These are phyloP conservation scores for Sporothrix schenckii DNA, from an alignment of 2,329 filamentous ascomycete species.

Conservation along the genomic window DNA sequence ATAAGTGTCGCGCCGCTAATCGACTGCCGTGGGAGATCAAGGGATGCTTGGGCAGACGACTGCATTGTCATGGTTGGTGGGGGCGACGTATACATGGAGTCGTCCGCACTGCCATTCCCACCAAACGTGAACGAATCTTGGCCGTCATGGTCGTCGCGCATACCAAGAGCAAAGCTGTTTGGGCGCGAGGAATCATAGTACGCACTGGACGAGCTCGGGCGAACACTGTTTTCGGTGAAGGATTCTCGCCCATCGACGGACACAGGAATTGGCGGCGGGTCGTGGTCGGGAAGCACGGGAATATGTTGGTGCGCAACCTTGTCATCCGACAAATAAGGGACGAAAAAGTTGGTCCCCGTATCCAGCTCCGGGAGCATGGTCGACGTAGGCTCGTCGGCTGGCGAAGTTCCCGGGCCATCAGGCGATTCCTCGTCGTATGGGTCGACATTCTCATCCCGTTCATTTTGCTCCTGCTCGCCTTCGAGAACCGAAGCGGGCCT, in stretches of 20 bases:
- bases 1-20: slow-evolving; percentile 45
- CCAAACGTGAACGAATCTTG: slow-evolving; percentile 49
- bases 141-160: slow-evolving; percentile 45
- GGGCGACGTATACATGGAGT: slow-evolving; percentile 15
- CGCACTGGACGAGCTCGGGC: slow-evolving; percentile 45
- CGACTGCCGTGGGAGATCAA: slow-evolving; percentile 49
- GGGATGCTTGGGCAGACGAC: slow-evolving; percentile 53
- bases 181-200: slow-evolving; percentile 51
- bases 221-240: slow-evolving; percentile 42
- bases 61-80: slow-evolving; percentile 48
- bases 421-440: background rate
- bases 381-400: slow-evolving; percentile 33
- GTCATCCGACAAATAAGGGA: slow-evolving; percentile 51
- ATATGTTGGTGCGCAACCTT: slow-evolving; percentile 29
- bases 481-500: slow-evolving; percentile 40
- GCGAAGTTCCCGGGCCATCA: slow-evolving; percentile 43
- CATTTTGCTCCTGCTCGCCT: slow-evolving; percentile 26
- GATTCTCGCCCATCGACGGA: slow-evolving; percentile 34
- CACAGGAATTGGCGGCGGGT: slow-evolving; percentile 54
- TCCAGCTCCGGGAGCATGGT: slow-evolving; percentile 55
- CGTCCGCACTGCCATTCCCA: slow-evolving; percentile 37
- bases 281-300: slow-evolving; percentile 51
- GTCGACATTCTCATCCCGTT: slow-evolving; percentile 12
- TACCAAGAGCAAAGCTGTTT: slow-evolving; percentile 47
- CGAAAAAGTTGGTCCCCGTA: slow-evolving; percentile 54